These are phyloP conservation scores for Botryosphaeria dothidea DNA, from an alignment of 2,329 filamentous ascomycete species.

Conservation along the genomic window DNA sequence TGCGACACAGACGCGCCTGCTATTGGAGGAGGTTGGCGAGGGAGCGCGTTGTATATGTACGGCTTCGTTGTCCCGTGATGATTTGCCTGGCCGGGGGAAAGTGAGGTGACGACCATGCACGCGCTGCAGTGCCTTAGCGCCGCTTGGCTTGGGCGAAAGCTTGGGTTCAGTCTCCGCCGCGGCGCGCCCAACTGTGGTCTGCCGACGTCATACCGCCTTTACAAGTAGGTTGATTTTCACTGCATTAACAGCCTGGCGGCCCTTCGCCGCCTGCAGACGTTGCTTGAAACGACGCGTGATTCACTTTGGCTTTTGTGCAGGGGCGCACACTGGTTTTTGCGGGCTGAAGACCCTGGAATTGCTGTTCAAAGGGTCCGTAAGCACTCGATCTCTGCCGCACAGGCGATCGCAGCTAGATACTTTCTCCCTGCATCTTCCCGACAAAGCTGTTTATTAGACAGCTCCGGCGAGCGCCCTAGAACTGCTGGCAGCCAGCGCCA, in stretches of 20 bases:
- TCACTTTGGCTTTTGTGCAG: not conserved
- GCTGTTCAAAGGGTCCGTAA: not conserved
- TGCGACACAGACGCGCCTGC: slow-evolving; percentile 15
- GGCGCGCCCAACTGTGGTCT: not conserved
- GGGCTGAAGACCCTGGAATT: not conserved
- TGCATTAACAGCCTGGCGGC: not conserved
- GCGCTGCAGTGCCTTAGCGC: slow-evolving; percentile 9
- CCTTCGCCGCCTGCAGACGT: not conserved
- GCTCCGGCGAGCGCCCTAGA: not conserved
- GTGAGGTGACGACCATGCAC: slow-evolving; percentile 2
- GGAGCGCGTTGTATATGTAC: slow-evolving; percentile 30
- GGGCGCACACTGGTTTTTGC: not conserved
- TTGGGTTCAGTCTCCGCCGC: not conserved
- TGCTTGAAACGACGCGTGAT: not conserved
- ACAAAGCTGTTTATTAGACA: not conserved
- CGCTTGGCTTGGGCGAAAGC: slow-evolving; percentile 6
- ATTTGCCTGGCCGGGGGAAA: slow-evolving; percentile 24
- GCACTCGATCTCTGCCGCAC: not conserved
- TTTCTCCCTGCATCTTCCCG: slow-evolving; percentile 6
- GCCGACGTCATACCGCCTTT: slow-evolving; percentile 15
- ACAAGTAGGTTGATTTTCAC: slow-evolving; percentile 3
- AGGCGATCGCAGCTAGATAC: slow-evolving; percentile 4
- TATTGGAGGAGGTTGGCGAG: slow-evolving; percentile 17
- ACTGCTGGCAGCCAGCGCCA: not conserved
- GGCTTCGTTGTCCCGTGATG: slow-evolving; percentile 38